phyloP scores from a whole-genome alignment of 2,329 filamentous ascomycete species.

The Pyrenochaeta sp. region DNA sequence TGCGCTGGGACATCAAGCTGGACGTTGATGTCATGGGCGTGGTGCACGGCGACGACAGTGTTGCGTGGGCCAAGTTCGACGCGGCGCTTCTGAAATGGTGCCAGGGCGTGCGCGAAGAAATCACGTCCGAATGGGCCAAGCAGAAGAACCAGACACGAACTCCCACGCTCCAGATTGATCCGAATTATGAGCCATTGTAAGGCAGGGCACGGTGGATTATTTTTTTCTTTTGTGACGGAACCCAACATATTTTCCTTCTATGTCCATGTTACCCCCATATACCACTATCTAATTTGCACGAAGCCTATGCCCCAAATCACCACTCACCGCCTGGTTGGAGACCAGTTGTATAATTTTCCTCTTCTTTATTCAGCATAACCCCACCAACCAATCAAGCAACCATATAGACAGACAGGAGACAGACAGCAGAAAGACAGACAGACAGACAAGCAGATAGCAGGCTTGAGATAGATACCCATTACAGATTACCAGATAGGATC shows the following conservation, averaged over 20 bases:
- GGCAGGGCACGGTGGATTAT: constrained; percentile 11
- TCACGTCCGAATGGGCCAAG: constrained; percentile 73
- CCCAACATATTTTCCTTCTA: constrained; percentile 25
- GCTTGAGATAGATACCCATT: constrained; percentile 11
- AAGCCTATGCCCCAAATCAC: constrained; percentile 20
- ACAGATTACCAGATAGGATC: too few species aligned
- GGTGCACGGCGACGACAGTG: constrained; percentile 74
- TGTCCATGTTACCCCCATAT: constrained; percentile 32
- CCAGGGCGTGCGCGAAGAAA: constrained; percentile 79
- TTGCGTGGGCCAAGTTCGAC: constrained; percentile 84
- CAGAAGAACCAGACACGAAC: constrained; percentile 46
- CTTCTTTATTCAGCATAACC: too few species aligned
- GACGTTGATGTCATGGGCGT: constrained; percentile 86
- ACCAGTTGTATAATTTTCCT: constrained; percentile 10
- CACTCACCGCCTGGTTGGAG: constrained; percentile 18
- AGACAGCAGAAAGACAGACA: background rate
- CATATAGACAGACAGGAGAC: too few species aligned
- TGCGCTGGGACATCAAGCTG: constrained; percentile 88
- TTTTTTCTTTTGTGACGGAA: constrained; percentile 8
- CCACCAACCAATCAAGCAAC: too few species aligned
- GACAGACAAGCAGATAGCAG: too few species aligned
- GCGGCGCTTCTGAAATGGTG: constrained; percentile 84
- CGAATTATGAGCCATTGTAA: constrained; percentile 40
- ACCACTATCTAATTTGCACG: constrained; percentile 31
- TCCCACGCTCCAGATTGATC: constrained; percentile 50